Evolutionary conservation across 1,139 yeast genomes (phyloP), one percentile per base, ranked within the genome.

Genomic region (Ashbya aceris): DNA sequence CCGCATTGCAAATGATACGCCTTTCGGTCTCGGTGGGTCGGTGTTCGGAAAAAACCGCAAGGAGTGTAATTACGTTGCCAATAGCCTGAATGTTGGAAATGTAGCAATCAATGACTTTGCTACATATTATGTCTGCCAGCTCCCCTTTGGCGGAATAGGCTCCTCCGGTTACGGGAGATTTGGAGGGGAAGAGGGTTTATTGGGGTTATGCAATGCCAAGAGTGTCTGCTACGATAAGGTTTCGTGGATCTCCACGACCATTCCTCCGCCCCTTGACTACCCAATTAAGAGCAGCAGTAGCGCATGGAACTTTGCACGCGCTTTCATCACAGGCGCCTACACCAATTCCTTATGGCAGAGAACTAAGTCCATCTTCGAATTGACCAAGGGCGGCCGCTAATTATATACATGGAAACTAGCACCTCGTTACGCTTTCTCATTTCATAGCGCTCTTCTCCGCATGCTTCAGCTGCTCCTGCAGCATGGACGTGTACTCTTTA

Each of bases 101-200:
- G 95, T 91, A 37, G 96, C 97, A 6, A 84, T 91, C 48, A 91
- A 91, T 61, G 98, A 91, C 64, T 91, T 91, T 70, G 98, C 97
- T 5, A 89, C 97, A 0, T 91, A 77, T 58, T 89, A 89, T 55
- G 86, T 91, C 28, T 91, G 96, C 50, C 97, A 91, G 65, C 71
- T 89, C 52, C 98, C 98, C 32, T 91, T 91, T 66, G 98, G 98
- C 43, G 98, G 98, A 27, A 76, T 76, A 28, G 82, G 82, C 53
- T 91, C 89, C 40, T 83, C 95, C 7, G 98, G 98, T 0, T 91
- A 86, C 57, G 97, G 97, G 42, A 89, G 87, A 60, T 91, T 91
- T 67, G 96, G 96, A 27, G 97, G 98, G 32, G 94, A 83, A 59
- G 98, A 91, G 69, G 98, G 97, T 1, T 69, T 91, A 31, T 75